phyloP scores from a whole-genome alignment of 169 alveolate species.

The Plasmodium falciparum region DNA sequence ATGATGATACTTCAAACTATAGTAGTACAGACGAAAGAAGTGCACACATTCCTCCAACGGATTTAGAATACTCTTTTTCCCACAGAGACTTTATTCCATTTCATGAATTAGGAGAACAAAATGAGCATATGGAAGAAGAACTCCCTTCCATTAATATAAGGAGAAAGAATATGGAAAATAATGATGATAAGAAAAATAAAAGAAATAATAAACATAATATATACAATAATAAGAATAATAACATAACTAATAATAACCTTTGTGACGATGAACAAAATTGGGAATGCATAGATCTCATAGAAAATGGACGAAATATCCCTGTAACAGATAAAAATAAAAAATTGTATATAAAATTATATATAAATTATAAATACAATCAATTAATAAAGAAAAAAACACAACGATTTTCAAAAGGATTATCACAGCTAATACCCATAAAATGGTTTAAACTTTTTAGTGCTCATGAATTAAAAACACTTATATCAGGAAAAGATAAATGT shows the following conservation, averaged over 20 bases:
- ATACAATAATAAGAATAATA: background rate
- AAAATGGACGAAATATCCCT: constrained; percentile 83
- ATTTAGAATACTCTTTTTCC: too few relatives aligned
- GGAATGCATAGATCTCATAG: constrained; percentile 79
- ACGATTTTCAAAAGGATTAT: constrained; percentile 93
- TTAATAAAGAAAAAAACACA: constrained; percentile 89
- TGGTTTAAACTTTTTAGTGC: constrained; percentile 94
- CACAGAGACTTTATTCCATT: too few relatives aligned
- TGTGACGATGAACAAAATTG: background rate
- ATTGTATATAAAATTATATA: constrained; percentile 89
- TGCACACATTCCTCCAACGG: background rate
- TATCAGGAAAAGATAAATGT: constrained; percentile 93
- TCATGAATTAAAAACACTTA: constrained; percentile 94
- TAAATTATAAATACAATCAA: constrained; percentile 92
- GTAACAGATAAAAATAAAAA: constrained; percentile 89
- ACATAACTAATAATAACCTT: background rate
- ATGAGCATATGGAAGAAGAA: background rate
- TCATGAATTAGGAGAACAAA: too few relatives aligned
- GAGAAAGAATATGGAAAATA: background rate
- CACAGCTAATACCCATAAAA: constrained; percentile 90
- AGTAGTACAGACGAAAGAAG: background rate
- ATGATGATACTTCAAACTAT: background rate
- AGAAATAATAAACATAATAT: background rate
- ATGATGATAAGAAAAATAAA: background rate
- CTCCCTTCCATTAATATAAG: background rate